A percentile compares a stretch with the other conserved stretches of the same genome.
Evolutionary conservation across 257 asterid genomes (phyloP).

Genomic region (Przewalskia tangutica): DNA sequence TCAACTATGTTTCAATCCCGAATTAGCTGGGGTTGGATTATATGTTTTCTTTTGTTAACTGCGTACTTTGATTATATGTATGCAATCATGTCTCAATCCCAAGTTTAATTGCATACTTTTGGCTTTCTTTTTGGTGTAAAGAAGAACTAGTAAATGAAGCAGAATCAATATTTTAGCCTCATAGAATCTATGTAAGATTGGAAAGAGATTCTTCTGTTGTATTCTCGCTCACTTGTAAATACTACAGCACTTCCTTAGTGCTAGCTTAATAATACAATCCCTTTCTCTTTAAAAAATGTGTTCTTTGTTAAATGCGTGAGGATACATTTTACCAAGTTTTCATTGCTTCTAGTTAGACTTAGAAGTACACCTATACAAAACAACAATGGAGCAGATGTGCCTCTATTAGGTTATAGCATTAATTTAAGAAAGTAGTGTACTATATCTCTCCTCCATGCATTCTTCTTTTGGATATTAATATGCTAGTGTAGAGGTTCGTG

Average conservation of each 20-base stretch:
- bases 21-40: not conserved
- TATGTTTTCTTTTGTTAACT: not conserved
- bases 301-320: not conserved
- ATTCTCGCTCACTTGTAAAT: not conserved
- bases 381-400: not conserved
- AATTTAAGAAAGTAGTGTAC: not conserved
- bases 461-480: not conserved
- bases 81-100: not conserved
- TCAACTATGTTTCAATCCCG: not conserved
- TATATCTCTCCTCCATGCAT: not conserved
- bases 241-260: not conserved
- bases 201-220: not conserved
- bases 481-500: not conserved
- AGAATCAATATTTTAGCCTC: not conserved
- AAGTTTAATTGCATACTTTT: not conserved
- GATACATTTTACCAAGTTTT: not conserved
- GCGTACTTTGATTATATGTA: not conserved
- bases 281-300: not conserved
- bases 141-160: not conserved
- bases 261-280: not conserved
- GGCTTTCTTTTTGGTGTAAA: not conserved
- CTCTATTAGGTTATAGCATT: not conserved
- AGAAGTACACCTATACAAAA: not conserved
- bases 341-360: not conserved
- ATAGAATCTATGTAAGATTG: not conserved